phyloP scores from a whole-genome alignment of 1,284 basidiomycete genomes.

The Tylopilus sp. region DNA sequence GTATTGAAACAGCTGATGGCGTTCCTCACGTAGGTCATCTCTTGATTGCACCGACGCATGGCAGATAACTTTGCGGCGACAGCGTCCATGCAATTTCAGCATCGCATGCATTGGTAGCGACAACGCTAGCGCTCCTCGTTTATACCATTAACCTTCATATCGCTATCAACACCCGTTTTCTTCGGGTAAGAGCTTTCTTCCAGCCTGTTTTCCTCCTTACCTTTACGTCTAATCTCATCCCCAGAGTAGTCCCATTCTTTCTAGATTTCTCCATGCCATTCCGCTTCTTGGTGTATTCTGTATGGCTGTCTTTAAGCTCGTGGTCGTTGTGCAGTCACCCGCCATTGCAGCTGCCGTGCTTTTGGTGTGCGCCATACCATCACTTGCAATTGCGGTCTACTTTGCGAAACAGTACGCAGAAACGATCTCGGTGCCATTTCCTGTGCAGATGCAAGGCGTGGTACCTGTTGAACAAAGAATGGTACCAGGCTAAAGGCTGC shows the following conservation, averaged over 20 bases:
- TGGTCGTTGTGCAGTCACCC: slow-evolving; percentile 20
- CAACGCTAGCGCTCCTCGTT: slow-evolving; percentile 27
- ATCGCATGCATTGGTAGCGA: slow-evolving; percentile 17
- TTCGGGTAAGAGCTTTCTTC: slow-evolving; percentile 16
- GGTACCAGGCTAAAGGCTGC: not conserved
- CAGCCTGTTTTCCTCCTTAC: not conserved
- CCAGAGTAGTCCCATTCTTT: slow-evolving; percentile 18
- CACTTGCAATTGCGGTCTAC: slow-evolving; percentile 12
- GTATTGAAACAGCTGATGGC: slow-evolving; percentile 21
- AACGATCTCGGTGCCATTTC: slow-evolving; percentile 3
- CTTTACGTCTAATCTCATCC: not conserved
- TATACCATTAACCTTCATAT: slow-evolving; percentile 32
- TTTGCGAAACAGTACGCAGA: slow-evolving; percentile 5
- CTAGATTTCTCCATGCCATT: slow-evolving; percentile 24
- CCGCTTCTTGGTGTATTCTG: slow-evolving; percentile 28
- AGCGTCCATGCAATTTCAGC: slow-evolving; percentile 25
- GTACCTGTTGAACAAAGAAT: not conserved
- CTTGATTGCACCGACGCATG: not conserved
- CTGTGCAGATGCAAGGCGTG: slow-evolving; percentile 7
- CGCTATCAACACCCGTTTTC: slow-evolving; percentile 12
- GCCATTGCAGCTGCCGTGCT: slow-evolving; percentile 17
- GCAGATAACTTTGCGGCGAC: not conserved
- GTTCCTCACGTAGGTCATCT: slow-evolving; percentile 26
- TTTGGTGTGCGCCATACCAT: slow-evolving; percentile 22
- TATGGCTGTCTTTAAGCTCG: slow-evolving; percentile 21